Base-by-base conservation (phyloP, 2,329 filamentous ascomycete genomes). In the Cladosporium velox region DNA sequence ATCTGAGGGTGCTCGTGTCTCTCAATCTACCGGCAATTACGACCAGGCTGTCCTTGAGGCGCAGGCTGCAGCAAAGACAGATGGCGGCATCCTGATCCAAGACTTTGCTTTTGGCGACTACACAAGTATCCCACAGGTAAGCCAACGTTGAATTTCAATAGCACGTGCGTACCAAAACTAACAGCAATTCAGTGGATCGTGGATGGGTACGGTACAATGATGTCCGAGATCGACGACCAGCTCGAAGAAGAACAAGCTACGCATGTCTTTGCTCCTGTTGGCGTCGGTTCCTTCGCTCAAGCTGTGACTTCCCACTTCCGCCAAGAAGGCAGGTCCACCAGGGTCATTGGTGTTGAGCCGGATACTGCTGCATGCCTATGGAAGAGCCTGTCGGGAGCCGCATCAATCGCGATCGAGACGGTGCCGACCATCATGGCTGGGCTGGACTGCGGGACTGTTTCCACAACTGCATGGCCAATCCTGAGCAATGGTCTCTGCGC, bases 171-270 rank as follows among this genome's bases (percentile, higher is more conserved):
- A n/a, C 11, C 3, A 28, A 26, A 38, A 18, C 32, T 62, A 11
- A 62, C 32, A 26, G 14, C 8, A 7, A 1, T 5, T 1, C 14
- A 60, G 58, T 65, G 64, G 64, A 60, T 65, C 11, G 55, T 60
- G 21, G 64, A 93, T 67, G 91, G 91, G 0, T 93, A 93, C 70
- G 82, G 82, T 5, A 92, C 90, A 0, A 88, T 93, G 84, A 79
- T 92, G 69, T 74, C 77, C 2, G 91, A 93, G 73, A 79, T 86
- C 0, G 89, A 91, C 51, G 73, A 79, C 28, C 89, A 92, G 72
- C 72, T 88, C 10, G 72, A 80, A 0, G 78, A 0, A 68, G 72
- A 8, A 67, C 77, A 4, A 80, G 83, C 61, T 4, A 84, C 79
- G 0, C 77, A 86, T 26, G 81, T 87, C 28, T 75, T 93, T 12